phyloP scores from a whole-genome alignment of 1,139 yeast genomes.

The Yamadazyma aaseri region DNA sequence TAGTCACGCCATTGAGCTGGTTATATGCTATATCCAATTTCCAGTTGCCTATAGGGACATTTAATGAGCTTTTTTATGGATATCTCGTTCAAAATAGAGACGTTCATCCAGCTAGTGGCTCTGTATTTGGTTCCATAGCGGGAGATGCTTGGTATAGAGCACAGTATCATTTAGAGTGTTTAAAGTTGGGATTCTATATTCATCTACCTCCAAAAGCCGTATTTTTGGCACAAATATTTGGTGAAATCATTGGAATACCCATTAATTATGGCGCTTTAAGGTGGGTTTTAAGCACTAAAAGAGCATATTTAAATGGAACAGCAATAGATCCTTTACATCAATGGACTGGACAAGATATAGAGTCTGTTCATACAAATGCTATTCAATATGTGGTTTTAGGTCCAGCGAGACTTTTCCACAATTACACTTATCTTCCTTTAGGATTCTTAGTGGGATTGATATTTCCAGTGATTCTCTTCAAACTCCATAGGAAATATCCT shows the following conservation, averaged over 20 bases:
- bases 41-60: constrained; percentile 51
- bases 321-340: constrained; percentile 46
- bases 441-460: constrained; percentile 43
- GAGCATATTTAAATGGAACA: constrained; percentile 37
- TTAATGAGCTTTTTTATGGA: constrained; percentile 50
- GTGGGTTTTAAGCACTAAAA: constrained; percentile 44
- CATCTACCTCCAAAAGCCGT: constrained; percentile 47
- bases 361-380: constrained; percentile 44
- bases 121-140: constrained; percentile 49
- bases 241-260: constrained; percentile 51
- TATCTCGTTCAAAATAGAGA: constrained; percentile 35
- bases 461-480: constrained; percentile 34
- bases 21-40: constrained; percentile 51
- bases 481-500: constrained; percentile 25
- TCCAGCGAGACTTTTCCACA: constrained; percentile 39
- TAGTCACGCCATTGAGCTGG: constrained; percentile 51
- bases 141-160: constrained; percentile 57
- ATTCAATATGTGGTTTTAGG: constrained; percentile 52
- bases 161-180: constrained; percentile 47
- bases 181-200: constrained; percentile 49
- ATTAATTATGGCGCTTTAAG: constrained; percentile 45
- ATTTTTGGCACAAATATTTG: constrained; percentile 48
- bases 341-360: constrained; percentile 51
- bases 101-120: constrained; percentile 49
- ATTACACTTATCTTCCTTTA: constrained; percentile 41